Percentiles rank a stretch among this genome's conserved stretches.
These are phyloP conservation scores for Diaporthe ilicicola DNA, from an alignment of 2,329 filamentous ascomycete genomes.

Conservation along the genomic window DNA sequence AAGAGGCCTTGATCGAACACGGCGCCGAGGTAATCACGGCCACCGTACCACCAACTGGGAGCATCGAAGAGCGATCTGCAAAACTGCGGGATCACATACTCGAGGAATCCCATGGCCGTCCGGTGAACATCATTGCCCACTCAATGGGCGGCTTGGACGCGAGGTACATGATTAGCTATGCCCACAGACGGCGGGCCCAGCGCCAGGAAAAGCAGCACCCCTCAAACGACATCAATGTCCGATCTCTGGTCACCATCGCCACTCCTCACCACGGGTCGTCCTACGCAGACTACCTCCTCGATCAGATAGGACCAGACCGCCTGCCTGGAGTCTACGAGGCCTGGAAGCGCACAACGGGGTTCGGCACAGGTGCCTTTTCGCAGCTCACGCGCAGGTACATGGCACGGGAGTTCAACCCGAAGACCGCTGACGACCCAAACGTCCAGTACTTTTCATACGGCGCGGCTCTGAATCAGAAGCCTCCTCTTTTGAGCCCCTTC, in stretches of 20 bases:
- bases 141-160: slow-evolving; percentile 73
- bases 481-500: slow-evolving; percentile 73
- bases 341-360: slow-evolving; percentile 57
- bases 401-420: slow-evolving; percentile 65
- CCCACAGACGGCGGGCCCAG: slow-evolving; percentile 48
- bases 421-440: slow-evolving; percentile 58
- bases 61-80: slow-evolving; percentile 67
- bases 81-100: slow-evolving; percentile 65
- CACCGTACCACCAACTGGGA: slow-evolving; percentile 68
- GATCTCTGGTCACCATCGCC: slow-evolving; percentile 62
- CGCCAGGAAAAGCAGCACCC: not conserved
- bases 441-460: slow-evolving; percentile 72
- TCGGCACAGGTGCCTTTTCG: slow-evolving; percentile 67
- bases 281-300: slow-evolving; percentile 63
- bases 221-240: slow-evolving; percentile 51
- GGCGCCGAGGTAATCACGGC: slow-evolving; percentile 66
- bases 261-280: slow-evolving; percentile 64
- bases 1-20: slow-evolving; percentile 62
- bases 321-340: slow-evolving; percentile 64
- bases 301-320: slow-evolving; percentile 53
- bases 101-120: slow-evolving; percentile 52
- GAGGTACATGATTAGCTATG: slow-evolving; percentile 69
- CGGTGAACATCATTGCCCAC: slow-evolving; percentile 81
- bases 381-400: slow-evolving; percentile 70
- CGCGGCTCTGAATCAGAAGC: slow-evolving; percentile 54